phyloP scores from a whole-genome alignment of 768 basidiomycete genomes.

The Mycena amicta region DNA sequence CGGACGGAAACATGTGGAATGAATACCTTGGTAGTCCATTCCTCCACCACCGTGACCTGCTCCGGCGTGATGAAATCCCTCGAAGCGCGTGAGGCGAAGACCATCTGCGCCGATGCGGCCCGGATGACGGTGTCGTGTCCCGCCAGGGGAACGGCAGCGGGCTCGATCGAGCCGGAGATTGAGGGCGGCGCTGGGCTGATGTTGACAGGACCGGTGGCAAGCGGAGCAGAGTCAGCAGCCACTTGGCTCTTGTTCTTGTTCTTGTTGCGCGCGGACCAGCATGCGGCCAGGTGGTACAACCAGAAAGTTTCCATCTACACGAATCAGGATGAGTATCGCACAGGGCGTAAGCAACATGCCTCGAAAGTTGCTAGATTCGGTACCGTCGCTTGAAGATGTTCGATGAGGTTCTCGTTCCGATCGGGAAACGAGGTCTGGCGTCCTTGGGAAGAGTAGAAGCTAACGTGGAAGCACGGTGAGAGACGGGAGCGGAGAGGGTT shows the following conservation, averaged over 20 bases:
- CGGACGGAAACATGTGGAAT: conserved; percentile 9
- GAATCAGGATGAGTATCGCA: background rate
- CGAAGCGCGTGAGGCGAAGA: conserved; percentile 76
- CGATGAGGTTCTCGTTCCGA: conserved; percentile 65
- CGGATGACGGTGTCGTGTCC: conserved; percentile 49
- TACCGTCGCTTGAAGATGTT: conserved; percentile 51
- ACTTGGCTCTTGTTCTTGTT: conserved; percentile 25
- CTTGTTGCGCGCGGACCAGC: conserved; percentile 52
- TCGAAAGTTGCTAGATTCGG: conserved; percentile 68
- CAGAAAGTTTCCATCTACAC: conserved; percentile 89
- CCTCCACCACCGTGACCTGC: conserved; percentile 59
- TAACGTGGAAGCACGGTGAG: conserved; percentile 31
- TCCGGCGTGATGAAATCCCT: conserved; percentile 76
- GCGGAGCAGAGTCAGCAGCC: conserved; percentile 36
- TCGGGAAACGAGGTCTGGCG: conserved; percentile 81
- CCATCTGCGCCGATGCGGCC: conserved; percentile 81
- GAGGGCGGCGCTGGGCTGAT: conserved; percentile 33
- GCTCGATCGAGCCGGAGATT: conserved; percentile 21
- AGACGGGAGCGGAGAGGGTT: background rate
- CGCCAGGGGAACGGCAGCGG: conserved; percentile 15
- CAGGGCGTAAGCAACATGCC: conserved; percentile 40
- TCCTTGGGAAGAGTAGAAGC: conserved; percentile 88
- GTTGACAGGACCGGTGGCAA: conserved; percentile 49
- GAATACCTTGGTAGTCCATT: conserved; percentile 56
- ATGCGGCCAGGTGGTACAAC: conserved; percentile 75